phyloP scores from a whole-genome alignment of 345 rosid genomes.

The Linum lewisii region DNA sequence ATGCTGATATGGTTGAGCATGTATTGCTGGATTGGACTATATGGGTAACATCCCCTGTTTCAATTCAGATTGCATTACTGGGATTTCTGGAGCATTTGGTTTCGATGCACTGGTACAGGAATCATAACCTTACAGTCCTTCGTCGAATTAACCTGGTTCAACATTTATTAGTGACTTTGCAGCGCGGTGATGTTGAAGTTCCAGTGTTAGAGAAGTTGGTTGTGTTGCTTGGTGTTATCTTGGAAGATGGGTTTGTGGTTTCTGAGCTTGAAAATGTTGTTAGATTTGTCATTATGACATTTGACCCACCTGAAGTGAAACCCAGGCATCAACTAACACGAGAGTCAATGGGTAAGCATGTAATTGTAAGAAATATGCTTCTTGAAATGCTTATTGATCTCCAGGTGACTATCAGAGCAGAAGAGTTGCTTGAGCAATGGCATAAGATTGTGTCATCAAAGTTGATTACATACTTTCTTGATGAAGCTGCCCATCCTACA shows the following conservation, averaged over 20 bases:
- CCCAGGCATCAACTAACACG: slow-evolving; percentile 57
- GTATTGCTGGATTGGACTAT: slow-evolving; percentile 98
- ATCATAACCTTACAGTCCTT: slow-evolving; percentile 90
- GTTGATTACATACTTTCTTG: slow-evolving; percentile 89
- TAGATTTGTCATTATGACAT: slow-evolving; percentile 94
- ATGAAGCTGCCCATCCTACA: slow-evolving; percentile 99
- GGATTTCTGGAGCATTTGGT: slow-evolving; percentile 97
- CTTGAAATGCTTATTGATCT: slow-evolving; percentile 98
- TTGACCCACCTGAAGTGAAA: slow-evolving; percentile 88
- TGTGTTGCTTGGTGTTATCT: slow-evolving; percentile 90
- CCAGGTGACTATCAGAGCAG: slow-evolving; percentile 91
- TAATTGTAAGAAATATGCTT: slow-evolving; percentile 96
- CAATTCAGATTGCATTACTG: slow-evolving; percentile 86
- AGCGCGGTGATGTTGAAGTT: slow-evolving; percentile 98
- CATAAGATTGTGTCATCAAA: slow-evolving; percentile 97
- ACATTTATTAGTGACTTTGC: slow-evolving; percentile 89
- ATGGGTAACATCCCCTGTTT: slow-evolving; percentile 89
- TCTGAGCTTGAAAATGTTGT: slow-evolving; percentile 97
- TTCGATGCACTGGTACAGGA: slow-evolving; percentile 99
- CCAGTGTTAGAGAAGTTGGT: slow-evolving; percentile 95
- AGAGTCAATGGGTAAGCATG: slow-evolving; percentile 94
- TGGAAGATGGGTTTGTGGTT: slow-evolving; percentile 93
- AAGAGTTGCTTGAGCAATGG: slow-evolving; percentile 96
- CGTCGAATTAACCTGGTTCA: slow-evolving; percentile 94
- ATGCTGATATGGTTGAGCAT: slow-evolving; percentile 98